These are phyloP conservation scores for Polygonum aviculare DNA, from an alignment of 148 eudicot species.

Conservation along the genomic window DNA sequence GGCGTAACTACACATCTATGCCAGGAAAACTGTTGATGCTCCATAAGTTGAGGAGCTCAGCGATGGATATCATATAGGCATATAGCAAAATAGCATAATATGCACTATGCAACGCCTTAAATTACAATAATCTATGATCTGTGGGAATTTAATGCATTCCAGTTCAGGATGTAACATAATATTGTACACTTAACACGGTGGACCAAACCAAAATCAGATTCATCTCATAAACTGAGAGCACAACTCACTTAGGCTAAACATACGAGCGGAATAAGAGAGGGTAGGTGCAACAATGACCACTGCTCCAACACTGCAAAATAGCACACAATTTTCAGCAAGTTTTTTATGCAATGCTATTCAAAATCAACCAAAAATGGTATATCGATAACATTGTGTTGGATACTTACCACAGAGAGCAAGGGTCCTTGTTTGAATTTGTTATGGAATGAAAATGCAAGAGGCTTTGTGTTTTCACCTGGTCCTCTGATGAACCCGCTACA, in stretches of 20 bases:
- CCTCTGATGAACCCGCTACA: conserved; percentile 95
- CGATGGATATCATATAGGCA: not conserved
- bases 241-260: conserved; percentile 51
- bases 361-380: not conserved
- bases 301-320: conserved; percentile 79
- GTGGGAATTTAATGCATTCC: not conserved
- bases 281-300: conserved; percentile 87
- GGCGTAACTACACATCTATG: not conserved
- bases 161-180: not conserved
- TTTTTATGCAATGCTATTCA: not conserved
- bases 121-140: not conserved
- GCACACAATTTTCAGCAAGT: not conserved
- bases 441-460: conserved; percentile 74
- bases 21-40: not conserved
- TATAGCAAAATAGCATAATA: not conserved
- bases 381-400: not conserved
- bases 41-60: not conserved
- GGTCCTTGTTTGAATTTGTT: conserved; percentile 92
- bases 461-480: conserved; percentile 77
- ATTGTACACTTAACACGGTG: not conserved
- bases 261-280: conserved; percentile 79
- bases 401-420: conserved; percentile 79
- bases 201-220: not conserved
- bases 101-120: not conserved
- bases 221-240: conserved; percentile 6